Conservation (phyloP, 2,329 filamentous ascomycete genomes). For the Alternaria angustiovoidea region DNA sequence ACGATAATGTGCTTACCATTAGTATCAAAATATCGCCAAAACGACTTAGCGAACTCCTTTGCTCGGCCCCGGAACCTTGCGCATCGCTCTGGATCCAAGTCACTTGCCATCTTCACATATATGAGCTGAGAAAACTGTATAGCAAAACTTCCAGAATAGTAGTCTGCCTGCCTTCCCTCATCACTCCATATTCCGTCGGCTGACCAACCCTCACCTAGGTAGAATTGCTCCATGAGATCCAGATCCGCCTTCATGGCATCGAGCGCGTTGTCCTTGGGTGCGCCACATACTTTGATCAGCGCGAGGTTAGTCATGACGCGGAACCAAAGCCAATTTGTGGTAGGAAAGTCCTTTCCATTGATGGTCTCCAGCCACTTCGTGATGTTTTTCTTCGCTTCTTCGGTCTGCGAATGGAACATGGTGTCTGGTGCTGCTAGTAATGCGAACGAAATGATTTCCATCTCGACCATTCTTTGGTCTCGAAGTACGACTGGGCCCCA, state of each 20-base stretch:
- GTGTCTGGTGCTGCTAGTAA: constrained; percentile 55
- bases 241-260: constrained; percentile 55
- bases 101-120: constrained; percentile 55
- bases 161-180: constrained; percentile 56
- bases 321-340: constrained; percentile 64
- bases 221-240: constrained; percentile 56
- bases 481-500: constrained; percentile 58
- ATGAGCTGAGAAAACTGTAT: constrained; percentile 62
- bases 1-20: constrained; percentile 44
- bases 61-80: constrained; percentile 52
- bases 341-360: constrained; percentile 57
- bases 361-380: constrained; percentile 54
- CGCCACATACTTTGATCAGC: constrained; percentile 53
- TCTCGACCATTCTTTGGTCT: constrained; percentile 65
- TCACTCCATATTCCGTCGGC: constrained; percentile 57
- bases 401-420: constrained; percentile 45
- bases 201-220: constrained; percentile 58
- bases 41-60: constrained; percentile 51
- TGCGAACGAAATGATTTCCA: constrained; percentile 61
- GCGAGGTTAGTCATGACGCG: constrained; percentile 61
- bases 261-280: constrained; percentile 47
- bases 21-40: constrained; percentile 60
- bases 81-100: constrained; percentile 53
- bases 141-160: constrained; percentile 64
- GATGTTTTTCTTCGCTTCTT: constrained; percentile 49